Base-by-base conservation (phyloP, 345 rosid genomes). In the Brassica juncea region DNA sequence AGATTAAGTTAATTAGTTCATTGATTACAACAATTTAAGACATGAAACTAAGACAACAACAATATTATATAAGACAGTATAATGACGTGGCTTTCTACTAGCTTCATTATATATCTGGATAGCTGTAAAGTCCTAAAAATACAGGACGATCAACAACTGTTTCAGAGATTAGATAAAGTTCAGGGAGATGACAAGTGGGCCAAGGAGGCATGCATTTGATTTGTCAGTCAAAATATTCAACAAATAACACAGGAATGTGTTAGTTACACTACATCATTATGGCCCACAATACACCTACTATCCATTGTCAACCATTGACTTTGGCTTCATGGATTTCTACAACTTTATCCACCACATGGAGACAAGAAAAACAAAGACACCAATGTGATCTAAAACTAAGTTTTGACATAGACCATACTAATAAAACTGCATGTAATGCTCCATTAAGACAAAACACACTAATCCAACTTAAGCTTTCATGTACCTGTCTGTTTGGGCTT, bases 401-500 rank as follows among this genome's bases (percentile, higher is more conserved):
- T 49, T n/a, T 49, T 69, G 21, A 70, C 54, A 19, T 47, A 14
- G 28, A 62, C 25, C 19, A 66, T 44, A 66, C 47, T 9, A 21
- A 59, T 25, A 5, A 66, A 66, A 47, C 61, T 80, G 77, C 47
- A 9, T n/a, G 30, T n/a, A 70, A 28, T 35, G 34, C 55, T 79
- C 4, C 73, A 81, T 6, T 28, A 5, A 52, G 42, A 70, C 10
- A 64, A 1, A 39, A 39, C 58, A 68, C 44, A 54, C 74, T 30
- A 55, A 10, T 30, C 39, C 21, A 30, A 44, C 52, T 34, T 19
- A 16, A 69, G 14, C 23, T 4, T 64, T 66, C 30, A 0, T 47
- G 75, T 87, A 90, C 95, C 90, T 89, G 97, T 71, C 86, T 92
- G 88, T 88, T 87, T 3, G 92, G 92, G 80, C 83, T 91, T 60